Evolutionary conservation across 805 yeast species (phyloP), one percentile per base, ranked within the genome.

Genomic region (Phaffomyces antillensis): DNA sequence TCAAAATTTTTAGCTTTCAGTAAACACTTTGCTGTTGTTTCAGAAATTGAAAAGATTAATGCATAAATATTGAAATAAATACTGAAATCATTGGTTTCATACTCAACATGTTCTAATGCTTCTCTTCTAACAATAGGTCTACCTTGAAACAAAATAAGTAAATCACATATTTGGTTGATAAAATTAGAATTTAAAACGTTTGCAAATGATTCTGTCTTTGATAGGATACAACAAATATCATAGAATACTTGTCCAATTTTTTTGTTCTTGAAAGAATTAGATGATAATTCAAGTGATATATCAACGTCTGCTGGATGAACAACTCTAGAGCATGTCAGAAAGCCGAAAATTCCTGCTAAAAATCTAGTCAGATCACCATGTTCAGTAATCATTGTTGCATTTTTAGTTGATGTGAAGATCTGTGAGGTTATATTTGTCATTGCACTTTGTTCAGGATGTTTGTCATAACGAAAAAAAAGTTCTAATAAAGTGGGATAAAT

Each of bases 21-120:
- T 9, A 77, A 60, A 6, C 77, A 62, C 46, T 70, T 75, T 0
- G 81, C 74, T 12, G 79, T 65, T 47, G 67, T 67, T 47, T 79
- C 84, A 0, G 76, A 73, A 52, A 79, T 73, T 47, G 83, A 83
- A 10, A 83, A 73, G 0, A 86, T 72, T 4, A 81, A 85, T 43
- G 86, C 81, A 47, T 81, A 61, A 44, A 59, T 59, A 39, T 60
- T 60, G 49, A 60, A 62, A 41, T 59, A 62, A 7, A 61, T 31
- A 1, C 59, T 58, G 39, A 55, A 93, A 42, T 86, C 91, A 30
- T 86, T 86, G 38, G 81, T 81, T 59, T 91, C 99, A 60, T 85
- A 93, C 59, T 90, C 96, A 10, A 91, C 89, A 61, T 91, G 99
- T 47, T 78, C 82, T 7, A 75, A 70, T 5, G 79, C 77, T 56